phyloP scores from a whole-genome alignment of 2,329 filamentous ascomycete species.

The Cadophora luteo-olivacea region DNA sequence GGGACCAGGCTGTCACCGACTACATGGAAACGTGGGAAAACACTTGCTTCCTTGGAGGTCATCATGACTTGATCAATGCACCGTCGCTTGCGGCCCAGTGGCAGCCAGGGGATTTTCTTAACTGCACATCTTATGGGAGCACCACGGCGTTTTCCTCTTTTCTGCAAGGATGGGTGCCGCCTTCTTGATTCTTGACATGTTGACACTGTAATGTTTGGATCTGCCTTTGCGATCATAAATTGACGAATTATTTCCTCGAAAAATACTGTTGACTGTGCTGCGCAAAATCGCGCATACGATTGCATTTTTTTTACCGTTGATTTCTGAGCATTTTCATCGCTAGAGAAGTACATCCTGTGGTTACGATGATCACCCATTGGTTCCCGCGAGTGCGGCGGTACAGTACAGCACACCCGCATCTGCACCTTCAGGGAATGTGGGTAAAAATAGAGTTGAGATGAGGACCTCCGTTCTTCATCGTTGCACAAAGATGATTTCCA shows the following conservation, averaged over 20 bases:
- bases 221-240: not conserved
- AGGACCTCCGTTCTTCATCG: constrained; percentile 3
- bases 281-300: not conserved
- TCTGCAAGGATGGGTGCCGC: not conserved
- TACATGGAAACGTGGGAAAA: constrained; percentile 15
- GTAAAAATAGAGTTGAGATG: constrained; percentile 23
- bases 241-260: no score
- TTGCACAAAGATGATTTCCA: not conserved
- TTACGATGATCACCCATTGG: constrained; percentile 11
- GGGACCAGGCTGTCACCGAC: constrained; percentile 17
- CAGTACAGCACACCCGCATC: constrained; percentile 11
- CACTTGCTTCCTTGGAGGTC: not conserved
- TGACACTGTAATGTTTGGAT: not conserved
- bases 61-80: constrained; percentile 6
- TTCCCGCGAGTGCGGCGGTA: not conserved
- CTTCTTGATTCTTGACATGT: not conserved
- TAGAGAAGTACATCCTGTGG: not conserved
- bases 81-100: not conserved
- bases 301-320: not conserved
- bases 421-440: constrained; percentile 13
- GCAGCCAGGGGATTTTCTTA: constrained; percentile 21
- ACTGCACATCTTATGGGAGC: constrained; percentile 22
- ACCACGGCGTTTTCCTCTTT: constrained; percentile 1
- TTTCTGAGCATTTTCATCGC: not conserved
- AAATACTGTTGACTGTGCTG: not conserved